Evolutionary conservation across 208 protist genomes (phyloP), one percentile per base, ranked within the genome.

Genomic region (Acanthamoeba healyi): DNA sequence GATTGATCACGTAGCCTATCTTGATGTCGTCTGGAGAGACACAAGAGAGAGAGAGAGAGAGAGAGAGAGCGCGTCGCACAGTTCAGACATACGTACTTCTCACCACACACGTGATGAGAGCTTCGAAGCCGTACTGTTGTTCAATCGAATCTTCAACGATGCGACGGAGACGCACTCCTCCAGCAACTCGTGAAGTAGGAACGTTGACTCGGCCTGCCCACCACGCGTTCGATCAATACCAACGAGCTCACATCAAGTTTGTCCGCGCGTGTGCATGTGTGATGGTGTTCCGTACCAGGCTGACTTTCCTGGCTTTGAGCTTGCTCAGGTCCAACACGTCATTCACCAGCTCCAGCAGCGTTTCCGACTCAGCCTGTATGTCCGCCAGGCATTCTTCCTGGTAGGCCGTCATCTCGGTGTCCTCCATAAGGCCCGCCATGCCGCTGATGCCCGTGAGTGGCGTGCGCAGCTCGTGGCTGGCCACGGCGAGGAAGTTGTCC

Each of bases 391-490:
- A 93, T 42, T 93, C 89, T 0, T 0, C 7, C 38, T 93, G 89
- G 0, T 40, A 7, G 12, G 1, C 15, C 9, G 9, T 93, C 89
- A 93, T 51, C 2, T 58, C 58, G 19, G 95, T 95, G 49, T 95
- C 93, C 10, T 63, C 36, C 17, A 96, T 42, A 6, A 95, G 79
- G 2, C 56, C 49, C 32, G 82, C 89, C 92, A 96, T 95, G 79
- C 95, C 95, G 44, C 89, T 96, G n/a, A 96, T 70, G 38, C 95
- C 95, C 24, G 79, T 95, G 1, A 96, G 58, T 17, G 95, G 95
- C 34, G 95, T 96, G 14, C 95, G 44, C 42, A 96, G 92, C 81
- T 96, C 95, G 32, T 96, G 95, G 34, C 86, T 94, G 49, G 94
- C 94, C 70, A 82, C 51, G 61, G 58, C 67, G 17, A 93, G 89